These are phyloP conservation scores for Triticum timopheevii DNA, from an alignment of 176 grass and related monocot genomes.

Conservation along the genomic window DNA sequence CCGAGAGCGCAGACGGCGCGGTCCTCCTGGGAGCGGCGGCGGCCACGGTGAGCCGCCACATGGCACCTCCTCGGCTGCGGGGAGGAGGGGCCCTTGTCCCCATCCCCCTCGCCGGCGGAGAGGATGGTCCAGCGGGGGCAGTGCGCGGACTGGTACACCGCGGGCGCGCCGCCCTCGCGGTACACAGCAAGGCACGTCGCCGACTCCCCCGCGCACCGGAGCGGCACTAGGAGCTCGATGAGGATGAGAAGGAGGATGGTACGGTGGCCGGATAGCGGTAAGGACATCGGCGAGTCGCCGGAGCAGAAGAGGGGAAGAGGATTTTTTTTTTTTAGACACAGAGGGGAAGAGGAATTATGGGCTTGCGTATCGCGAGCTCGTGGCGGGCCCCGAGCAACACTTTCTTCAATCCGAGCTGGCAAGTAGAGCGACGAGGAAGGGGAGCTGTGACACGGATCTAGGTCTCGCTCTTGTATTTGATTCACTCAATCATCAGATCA, in stretches of 20 bases:
- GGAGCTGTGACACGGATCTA: too few relatives aligned
- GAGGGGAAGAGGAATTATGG: background rate
- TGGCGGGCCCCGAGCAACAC: background rate
- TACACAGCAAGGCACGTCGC: constrained; percentile 73
- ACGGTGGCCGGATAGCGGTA: constrained; percentile 1
- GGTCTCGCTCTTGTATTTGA: too few relatives aligned
- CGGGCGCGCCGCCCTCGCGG: constrained; percentile 79
- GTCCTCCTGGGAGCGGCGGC: constrained; percentile 83
- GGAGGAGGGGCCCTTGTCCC: background rate
- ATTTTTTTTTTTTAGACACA: too few relatives aligned
- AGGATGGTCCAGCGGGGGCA: constrained; percentile 85
- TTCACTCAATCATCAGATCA: too few relatives aligned
- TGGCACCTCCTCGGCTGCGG: constrained; percentile 50
- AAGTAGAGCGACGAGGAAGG: too few relatives aligned
- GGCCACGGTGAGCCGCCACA: constrained; percentile 52
- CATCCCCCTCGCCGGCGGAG: constrained; percentile 23
- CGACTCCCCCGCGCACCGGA: constrained; percentile 49
- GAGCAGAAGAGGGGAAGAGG: background rate
- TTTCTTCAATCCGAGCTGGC: background rate
- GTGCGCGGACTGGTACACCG: constrained; percentile 80
- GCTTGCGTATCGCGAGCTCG: background rate
- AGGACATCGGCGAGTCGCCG: constrained; percentile 31
- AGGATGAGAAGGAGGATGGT: background rate
- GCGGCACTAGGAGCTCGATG: background rate
- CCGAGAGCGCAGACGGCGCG: constrained; percentile 72